phyloP scores from a whole-genome alignment of 441 rosid genomes.

The Arabidopsis hybrid region DNA sequence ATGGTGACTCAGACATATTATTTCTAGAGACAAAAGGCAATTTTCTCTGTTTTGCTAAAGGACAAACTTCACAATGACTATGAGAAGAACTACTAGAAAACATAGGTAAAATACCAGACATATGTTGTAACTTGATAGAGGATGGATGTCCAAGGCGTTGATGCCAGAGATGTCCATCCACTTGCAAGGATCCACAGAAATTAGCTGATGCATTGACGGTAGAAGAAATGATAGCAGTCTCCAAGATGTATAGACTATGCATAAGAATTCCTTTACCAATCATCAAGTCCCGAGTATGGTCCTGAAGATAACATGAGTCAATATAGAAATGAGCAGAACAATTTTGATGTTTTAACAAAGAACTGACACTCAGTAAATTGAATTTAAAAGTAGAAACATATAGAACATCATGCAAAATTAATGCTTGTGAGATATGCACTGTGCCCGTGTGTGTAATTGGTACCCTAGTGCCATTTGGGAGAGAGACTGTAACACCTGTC shows the following conservation, averaged over 20 bases:
- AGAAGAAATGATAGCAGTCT: neutral
- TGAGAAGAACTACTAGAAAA: neutral
- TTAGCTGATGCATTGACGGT: rapidly evolving
- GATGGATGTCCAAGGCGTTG: neutral
- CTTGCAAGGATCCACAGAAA: neutral
- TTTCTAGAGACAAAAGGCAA: no score
- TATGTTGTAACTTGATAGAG: neutral
- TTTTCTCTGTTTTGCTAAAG: no score
- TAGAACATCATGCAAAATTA: neutral
- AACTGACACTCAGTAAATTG: no score
- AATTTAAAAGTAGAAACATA: neutral
- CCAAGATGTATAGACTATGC: neutral
- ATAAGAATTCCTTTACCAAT: neutral
- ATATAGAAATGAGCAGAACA: neutral
- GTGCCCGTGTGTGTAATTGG: neutral
- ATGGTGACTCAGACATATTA: no score
- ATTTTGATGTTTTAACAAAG: no score
- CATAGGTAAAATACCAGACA: neutral
- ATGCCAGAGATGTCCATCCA: neutral
- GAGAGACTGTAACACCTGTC: neutral
- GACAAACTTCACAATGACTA: no score
- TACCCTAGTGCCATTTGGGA: neutral
- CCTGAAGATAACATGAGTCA: neutral
- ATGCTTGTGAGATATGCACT: neutral
- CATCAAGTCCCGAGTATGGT: neutral